Percentiles rank a stretch among this genome's conserved stretches.
Conservation (phyloP, 164 flowering plant genomes). For the Tetracentron sinense region DNA sequence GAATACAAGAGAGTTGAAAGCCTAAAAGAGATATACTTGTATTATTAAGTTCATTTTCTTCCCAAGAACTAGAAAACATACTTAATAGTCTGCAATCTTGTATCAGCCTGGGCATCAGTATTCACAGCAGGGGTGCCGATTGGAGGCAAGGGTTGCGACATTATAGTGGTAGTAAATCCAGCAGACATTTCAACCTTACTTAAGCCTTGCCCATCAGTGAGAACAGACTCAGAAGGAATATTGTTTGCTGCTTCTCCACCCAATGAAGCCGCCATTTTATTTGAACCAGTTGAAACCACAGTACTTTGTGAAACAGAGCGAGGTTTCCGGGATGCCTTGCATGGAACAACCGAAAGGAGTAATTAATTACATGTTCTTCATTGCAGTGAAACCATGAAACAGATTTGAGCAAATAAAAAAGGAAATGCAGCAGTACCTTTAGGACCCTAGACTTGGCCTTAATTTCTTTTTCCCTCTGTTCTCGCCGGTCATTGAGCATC, state of each 20-base stretch:
- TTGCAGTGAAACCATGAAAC: slow-evolving; percentile 1
- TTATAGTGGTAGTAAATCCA: slow-evolving; percentile 33
- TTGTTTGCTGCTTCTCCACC: slow-evolving; percentile 35
- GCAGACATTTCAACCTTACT: slow-evolving; percentile 39
- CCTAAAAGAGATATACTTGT: neutral
- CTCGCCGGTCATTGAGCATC: slow-evolving; percentile 91
- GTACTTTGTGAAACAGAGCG: slow-evolving; percentile 41
- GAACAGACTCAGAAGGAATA: slow-evolving; percentile 30
- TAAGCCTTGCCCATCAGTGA: slow-evolving; percentile 31
- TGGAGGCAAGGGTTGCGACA: slow-evolving; percentile 65
- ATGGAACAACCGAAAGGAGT: slow-evolving; percentile 16
- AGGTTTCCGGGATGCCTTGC: slow-evolving; percentile 55
- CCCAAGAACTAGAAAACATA: slow-evolving; percentile 16
- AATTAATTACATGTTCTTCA: neutral
- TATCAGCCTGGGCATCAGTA: slow-evolving; percentile 45
- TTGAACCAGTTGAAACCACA: slow-evolving; percentile 26
- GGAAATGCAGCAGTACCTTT: slow-evolving; percentile 44
- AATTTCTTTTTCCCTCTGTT: slow-evolving; percentile 85
- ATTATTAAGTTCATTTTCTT: neutral
- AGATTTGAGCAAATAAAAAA: no score
- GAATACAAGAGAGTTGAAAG: slow-evolving; percentile 4
- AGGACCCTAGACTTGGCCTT: slow-evolving; percentile 66
- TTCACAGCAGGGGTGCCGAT: slow-evolving; percentile 74
- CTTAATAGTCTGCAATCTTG: slow-evolving; percentile 44
- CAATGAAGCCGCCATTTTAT: slow-evolving; percentile 29